phyloP scores from a whole-genome alignment of 2,329 filamentous ascomycete species.

The Chrysoporthe deuterocubensis region DNA sequence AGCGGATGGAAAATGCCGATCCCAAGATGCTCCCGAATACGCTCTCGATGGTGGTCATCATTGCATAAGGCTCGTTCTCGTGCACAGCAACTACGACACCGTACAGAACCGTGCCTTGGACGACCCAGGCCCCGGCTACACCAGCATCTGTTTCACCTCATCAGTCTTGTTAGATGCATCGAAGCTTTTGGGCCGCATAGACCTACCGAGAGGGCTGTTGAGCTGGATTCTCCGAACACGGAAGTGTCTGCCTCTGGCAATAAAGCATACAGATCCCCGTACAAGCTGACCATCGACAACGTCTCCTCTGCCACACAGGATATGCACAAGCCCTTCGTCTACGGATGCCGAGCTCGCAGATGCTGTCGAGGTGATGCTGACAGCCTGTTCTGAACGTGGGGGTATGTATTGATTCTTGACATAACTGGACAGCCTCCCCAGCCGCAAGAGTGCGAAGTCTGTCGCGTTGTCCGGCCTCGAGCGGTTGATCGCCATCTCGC shows the following conservation, averaged over 20 bases:
- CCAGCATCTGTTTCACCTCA: neutral
- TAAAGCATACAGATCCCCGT: slow-evolving; percentile 21
- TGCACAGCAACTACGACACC: slow-evolving; percentile 23
- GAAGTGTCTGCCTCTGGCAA: slow-evolving; percentile 22
- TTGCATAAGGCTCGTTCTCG: slow-evolving; percentile 24
- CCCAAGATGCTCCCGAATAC: slow-evolving; percentile 22
- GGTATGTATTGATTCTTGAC: slow-evolving; percentile 19
- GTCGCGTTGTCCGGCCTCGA: slow-evolving; percentile 18
- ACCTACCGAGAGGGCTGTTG: slow-evolving; percentile 13
- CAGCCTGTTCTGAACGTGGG: neutral
- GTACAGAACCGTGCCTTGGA: slow-evolving; percentile 22
- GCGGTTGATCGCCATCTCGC: slow-evolving; percentile 22
- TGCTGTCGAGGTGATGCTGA: slow-evolving; percentile 17
- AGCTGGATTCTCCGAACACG: slow-evolving; percentile 21
- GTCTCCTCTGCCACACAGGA: slow-evolving; percentile 8
- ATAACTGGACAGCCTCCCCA: slow-evolving; percentile 10
- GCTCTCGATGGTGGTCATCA: slow-evolving; percentile 23
- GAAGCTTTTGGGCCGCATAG: neutral
- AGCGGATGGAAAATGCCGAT: slow-evolving; percentile 23
- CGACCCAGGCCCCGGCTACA: slow-evolving; percentile 23
- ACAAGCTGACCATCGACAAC: slow-evolving; percentile 21
- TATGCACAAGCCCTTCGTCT: slow-evolving; percentile 19
- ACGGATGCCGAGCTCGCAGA: slow-evolving; percentile 16
- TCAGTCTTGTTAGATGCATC: neutral
- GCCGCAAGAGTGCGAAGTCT: slow-evolving; percentile 22